phyloP scores from a whole-genome alignment of 2,329 filamentous ascomycete genomes.

The Bipolaris cookei region DNA sequence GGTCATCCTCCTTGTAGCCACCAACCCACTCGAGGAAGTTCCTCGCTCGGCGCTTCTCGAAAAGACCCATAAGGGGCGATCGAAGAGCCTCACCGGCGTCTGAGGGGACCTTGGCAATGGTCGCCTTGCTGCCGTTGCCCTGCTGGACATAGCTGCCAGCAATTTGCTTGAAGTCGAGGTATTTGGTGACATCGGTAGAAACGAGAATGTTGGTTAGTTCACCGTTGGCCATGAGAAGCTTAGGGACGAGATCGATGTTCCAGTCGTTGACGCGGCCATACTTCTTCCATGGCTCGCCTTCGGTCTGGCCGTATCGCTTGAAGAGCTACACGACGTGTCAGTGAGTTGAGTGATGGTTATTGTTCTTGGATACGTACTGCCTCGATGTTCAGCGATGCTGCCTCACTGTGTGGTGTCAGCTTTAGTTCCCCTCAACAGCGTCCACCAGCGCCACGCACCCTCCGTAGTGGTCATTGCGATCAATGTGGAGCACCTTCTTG shows the following conservation, averaged over 20 bases:
- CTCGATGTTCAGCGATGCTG: conserved; percentile 96
- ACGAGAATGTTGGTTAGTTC: conserved; percentile 98
- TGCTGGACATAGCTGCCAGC: conserved; percentile 97
- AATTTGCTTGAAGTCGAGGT: conserved; percentile 67
- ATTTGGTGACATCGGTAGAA: conserved; percentile 75
- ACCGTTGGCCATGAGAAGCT: conserved; percentile 98
- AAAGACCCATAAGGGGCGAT: conserved; percentile 94
- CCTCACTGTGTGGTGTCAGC: conserved; percentile 68
- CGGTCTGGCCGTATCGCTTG: conserved; percentile 91
- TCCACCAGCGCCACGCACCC: conserved; percentile 67
- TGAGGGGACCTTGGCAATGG: conserved; percentile 94
- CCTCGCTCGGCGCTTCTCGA: conserved; percentile 97
- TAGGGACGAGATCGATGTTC: conserved; percentile 98
- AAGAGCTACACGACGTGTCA: conserved; percentile 72
- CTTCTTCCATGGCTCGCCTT: conserved; percentile 94
- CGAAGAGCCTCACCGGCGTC: conserved; percentile 85
- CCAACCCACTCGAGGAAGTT: conserved; percentile 96
- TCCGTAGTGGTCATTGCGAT: conserved; percentile 98
- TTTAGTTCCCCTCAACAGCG: conserved; percentile 11
- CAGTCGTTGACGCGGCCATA: conserved; percentile 97
- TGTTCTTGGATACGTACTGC: conserved; percentile 60
- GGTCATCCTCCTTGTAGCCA: conserved; percentile 80
- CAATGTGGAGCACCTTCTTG: conserved; percentile 98
- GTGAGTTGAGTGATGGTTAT: conserved; percentile 41
- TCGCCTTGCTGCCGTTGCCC: conserved; percentile 79